Evolutionary conservation across 352 stramenopile genomes (phyloP), one percentile per base, ranked within the genome.

Genomic region (Globisporangium irregulare): DNA sequence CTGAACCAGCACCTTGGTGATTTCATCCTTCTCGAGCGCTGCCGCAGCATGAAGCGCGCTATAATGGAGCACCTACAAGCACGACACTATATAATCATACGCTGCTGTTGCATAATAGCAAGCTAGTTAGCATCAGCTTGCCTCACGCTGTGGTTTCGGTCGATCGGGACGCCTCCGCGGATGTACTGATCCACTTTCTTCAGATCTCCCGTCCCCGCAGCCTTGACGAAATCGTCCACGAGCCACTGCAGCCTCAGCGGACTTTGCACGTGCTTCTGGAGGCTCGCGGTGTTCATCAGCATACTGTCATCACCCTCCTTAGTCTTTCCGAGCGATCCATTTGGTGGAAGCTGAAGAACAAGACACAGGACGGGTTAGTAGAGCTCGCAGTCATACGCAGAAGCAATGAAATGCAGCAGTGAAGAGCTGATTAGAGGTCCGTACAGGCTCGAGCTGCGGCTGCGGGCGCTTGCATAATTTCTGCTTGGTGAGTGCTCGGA

Each of bases 151-250:
- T 89, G 79, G 20, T 74, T 76, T 24, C 74, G 67, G 48, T 89
- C 78, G 57, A 89, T 76, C 0, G 81, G 81, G 34, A 89, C 71
- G n/a, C 79, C 81, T 7, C 75, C 70, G 22, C 81, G 79, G 34
- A 87, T 74, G 57, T 80, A 89, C 22, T 80, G 71, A 18, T 85
- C 81, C 12, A 89, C 74, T 64, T 79, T 84, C 4, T 66, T 46
- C 3, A 80, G 27, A 25, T 87, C 63, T 4, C 81, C 81, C 24
- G 59, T 59, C 12, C 77, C 73, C 2, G 77, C 79, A 9, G 79
- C 75, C 54, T 84, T 70, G 20, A 89, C 77, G 67, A 89, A 87
- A 68, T 89, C 81, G 38, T 89, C 79, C 6, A 89, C 73, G n/a
- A 85, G 72, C 62, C 72, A 83, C 60, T 89, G 81, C 1, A 84